Base-by-base conservation (phyloP, 1,284 basidiomycete genomes). In the Anthracocystis panici-leucophaei region DNA sequence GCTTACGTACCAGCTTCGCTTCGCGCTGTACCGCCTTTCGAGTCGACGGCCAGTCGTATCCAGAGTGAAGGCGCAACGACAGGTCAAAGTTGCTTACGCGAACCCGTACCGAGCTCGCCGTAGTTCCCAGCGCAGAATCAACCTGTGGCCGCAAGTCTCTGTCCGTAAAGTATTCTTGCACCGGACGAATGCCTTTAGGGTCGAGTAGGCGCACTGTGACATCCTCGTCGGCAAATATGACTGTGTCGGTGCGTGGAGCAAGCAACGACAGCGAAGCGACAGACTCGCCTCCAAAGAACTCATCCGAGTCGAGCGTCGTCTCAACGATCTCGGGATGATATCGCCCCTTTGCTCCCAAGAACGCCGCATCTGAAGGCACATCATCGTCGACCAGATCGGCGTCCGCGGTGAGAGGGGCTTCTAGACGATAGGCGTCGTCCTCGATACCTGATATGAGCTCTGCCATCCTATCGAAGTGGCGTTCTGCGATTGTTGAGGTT, bases 311-410 rank as follows among this genome's bases (percentile, higher is more conserved):
- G 89, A 91, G 62, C 6, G 68, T 60, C 12, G 66, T 59, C 82
- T 92, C 90, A 72, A 92, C 89, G 56, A 91, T 86, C 83, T 94
- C 90, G 55, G 91, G 90, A 51, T 77, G 70, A 11, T 73, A 79
- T 16, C 71, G 65, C 11, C 62, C 63, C 20, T 63, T 66, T 11
- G 90, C 90, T 73, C 95, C 93, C 27, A 97, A 88, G 80, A 95
- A 98, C 78, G 94, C 92, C 38, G 89, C 87, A 83, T 98, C 95
- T 18, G 89, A 92, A 0, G 95, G 95, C 12, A 98, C 87, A 82
- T 98, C 94, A 81, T 98, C 96, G 45, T 89, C 88, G 51, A 98
- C 91, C 89, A 97, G 91, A 85, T 98, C 95, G 4, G 93, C 91
- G 5, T 90, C 89, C 5, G 90, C 89, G 7, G 86, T 80, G 70